Evolutionary conservation across 352 stramenopile species (phyloP).

Genomic region (Phytophthora ramorum): DNA sequence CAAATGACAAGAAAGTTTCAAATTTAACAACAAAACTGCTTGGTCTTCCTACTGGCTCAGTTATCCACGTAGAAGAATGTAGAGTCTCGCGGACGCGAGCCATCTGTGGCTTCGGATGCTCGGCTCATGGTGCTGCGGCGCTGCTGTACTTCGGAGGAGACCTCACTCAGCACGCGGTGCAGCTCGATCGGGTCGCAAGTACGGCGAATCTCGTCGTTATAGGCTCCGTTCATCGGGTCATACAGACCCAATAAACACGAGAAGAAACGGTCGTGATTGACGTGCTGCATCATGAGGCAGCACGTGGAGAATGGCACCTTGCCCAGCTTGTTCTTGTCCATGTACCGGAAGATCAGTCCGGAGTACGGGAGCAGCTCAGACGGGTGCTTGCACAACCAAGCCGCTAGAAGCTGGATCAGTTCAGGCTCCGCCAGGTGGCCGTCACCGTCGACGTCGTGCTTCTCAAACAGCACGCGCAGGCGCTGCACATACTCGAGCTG

Average conservation of each 20-base stretch:
- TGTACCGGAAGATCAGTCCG: constrained; percentile 87
- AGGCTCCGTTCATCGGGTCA: constrained; percentile 72
- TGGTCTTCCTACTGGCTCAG: constrained; percentile 12
- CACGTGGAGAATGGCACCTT: constrained; percentile 85
- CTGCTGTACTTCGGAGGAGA: constrained; percentile 67
- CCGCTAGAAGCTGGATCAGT: constrained; percentile 75
- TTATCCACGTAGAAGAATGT: constrained; percentile 83
- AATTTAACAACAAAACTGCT: constrained; percentile 21
- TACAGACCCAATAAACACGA: constrained; percentile 86
- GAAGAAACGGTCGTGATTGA: constrained; percentile 90
- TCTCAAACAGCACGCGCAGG: constrained; percentile 82
- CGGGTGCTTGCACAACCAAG: constrained; percentile 87
- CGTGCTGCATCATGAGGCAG: constrained; percentile 89
- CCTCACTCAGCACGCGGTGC: constrained; percentile 75
- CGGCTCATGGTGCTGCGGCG: constrained; percentile 58
- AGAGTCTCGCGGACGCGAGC: constrained; percentile 66
- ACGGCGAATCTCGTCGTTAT: constrained; percentile 82
- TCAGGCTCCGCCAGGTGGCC: constrained; percentile 75
- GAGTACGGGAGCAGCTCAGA: constrained; percentile 81
- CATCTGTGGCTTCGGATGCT: constrained; percentile 38
- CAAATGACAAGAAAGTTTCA: not conserved
- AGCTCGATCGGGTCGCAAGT: constrained; percentile 69
- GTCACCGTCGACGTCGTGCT: constrained; percentile 72
- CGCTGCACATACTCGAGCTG: constrained; percentile 89
- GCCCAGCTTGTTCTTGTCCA: constrained; percentile 88